Base-by-base conservation (phyloP, 148 eudicot genomes). In the Heliamphora exappendiculata region DNA sequence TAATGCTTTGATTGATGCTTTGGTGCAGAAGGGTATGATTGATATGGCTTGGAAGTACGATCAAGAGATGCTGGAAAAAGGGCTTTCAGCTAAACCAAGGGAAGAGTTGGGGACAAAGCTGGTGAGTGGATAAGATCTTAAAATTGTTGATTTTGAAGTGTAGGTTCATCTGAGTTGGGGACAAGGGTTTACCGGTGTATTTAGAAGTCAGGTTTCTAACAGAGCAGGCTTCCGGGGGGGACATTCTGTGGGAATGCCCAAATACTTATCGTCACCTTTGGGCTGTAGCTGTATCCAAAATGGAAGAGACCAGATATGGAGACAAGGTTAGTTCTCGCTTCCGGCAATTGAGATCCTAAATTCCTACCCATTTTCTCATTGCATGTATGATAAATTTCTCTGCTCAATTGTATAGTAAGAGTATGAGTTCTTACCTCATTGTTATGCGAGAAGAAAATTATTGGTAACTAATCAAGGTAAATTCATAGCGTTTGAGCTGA, bases 1-100 rank as follows among this genome's bases (percentile, higher is more conserved):
- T 76, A 91, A 91, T 86, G 97, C 98, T 5, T 70, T 95, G 63
- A 95, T 93, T 81, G 99, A 95, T 88, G 98, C 86, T 47, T 88
- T 95, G 81, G 67, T 95, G 78, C 87, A 92, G 73, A 95, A 93
- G 84, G 97, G 97, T 57, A 86, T 89, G 97, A 70, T 93, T 80
- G 94, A 93, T 74, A 82, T 84, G 93, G 99, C 97, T 11, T 86
- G 85, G 72, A 87, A 89, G 74, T 93, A 88, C 74, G 97, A 95
- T 78, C 87, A 88, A 37, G 94, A 95, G 82, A 95, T 95, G 99
- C 75, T 88, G 22, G 84, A 81, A 33, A 95, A 91, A 84, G 99
- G 94, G 78, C 91, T 95, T 75, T 91, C 99, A 2, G 82, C 91
- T 81, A 95, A 90, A 87, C 93, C 97, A 36, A 87, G 97, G 79